Evolutionary conservation across 148 eudicot genomes (phyloP).

Genomic region (Rhododendron vialii): DNA sequence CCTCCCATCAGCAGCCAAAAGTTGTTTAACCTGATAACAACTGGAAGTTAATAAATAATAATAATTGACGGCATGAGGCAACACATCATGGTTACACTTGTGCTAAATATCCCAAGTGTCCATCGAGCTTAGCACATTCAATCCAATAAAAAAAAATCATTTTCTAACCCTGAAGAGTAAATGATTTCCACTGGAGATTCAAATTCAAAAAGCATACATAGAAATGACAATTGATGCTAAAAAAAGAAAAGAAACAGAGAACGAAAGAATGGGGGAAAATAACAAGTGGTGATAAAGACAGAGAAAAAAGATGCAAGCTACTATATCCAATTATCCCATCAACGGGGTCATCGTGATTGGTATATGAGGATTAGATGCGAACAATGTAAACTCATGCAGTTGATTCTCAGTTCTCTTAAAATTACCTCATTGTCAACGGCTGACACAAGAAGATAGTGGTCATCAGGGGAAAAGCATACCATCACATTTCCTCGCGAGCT

Average conservation of each 20-base stretch:
- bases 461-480: slow-evolving; percentile 96
- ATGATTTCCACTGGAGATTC: not conserved
- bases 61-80: not conserved
- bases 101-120: not conserved
- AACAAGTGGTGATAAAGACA: not conserved
- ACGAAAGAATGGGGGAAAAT: not conserved
- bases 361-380: not conserved
- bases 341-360: not conserved
- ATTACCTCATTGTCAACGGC: slow-evolving; percentile 94
- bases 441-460: slow-evolving; percentile 84
- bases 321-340: not conserved
- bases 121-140: not conserved
- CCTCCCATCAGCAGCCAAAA: slow-evolving; percentile 90
- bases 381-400: not conserved
- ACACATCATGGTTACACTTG: not conserved
- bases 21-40: slow-evolving; percentile 74
- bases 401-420: not conserved
- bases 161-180: not conserved
- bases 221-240: not conserved
- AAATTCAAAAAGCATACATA: not conserved
- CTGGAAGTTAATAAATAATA: not conserved
- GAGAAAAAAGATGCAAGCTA: not conserved
- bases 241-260: not conserved
- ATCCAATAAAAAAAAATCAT: not conserved
- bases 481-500: slow-evolving; percentile 96